Evolutionary conservation across 2,329 filamentous ascomycete species (phyloP).

Genomic region (Rhexocercosporidium sp.): DNA sequence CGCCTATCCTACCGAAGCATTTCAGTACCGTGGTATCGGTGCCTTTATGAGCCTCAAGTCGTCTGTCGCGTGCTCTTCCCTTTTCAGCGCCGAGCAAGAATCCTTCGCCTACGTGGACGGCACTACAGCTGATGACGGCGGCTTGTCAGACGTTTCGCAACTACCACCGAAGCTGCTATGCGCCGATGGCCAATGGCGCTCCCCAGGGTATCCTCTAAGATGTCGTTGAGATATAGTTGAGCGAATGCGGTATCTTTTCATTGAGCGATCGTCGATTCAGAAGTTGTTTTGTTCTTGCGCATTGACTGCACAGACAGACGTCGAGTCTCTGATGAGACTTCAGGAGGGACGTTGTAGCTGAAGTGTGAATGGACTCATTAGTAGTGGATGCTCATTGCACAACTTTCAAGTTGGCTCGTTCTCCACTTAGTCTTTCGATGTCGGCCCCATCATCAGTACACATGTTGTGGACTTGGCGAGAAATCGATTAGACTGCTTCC

Average conservation of each 20-base stretch:
- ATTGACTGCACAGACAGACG: background rate
- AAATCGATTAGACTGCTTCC: background rate
- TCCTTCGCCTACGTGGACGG: background rate
- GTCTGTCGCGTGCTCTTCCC: background rate
- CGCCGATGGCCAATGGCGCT: background rate
- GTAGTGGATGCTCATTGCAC: background rate
- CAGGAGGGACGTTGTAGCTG: no score
- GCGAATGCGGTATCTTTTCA: background rate
- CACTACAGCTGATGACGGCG: conserved; percentile 1
- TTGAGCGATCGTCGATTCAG: background rate
- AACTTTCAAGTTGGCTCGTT: background rate
- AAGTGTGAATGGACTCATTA: no score
- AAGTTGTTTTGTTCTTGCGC: background rate
- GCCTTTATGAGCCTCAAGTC: background rate
- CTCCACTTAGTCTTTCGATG: background rate
- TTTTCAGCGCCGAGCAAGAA: background rate
- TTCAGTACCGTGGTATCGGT: conserved; percentile 2
- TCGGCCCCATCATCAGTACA: background rate
- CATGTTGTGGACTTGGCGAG: background rate
- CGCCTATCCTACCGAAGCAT: background rate
- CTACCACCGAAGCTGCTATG: conserved; percentile 2
- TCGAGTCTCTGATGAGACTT: background rate
- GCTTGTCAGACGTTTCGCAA: conserved; percentile 5
- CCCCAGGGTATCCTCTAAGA: background rate
- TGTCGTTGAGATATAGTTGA: background rate